A percentile compares a stretch with the other conserved stretches of the same genome.
These are phyloP conservation scores for Aphanomyces cochlioides DNA, from an alignment of 352 stramenopile species.

Conservation along the genomic window DNA sequence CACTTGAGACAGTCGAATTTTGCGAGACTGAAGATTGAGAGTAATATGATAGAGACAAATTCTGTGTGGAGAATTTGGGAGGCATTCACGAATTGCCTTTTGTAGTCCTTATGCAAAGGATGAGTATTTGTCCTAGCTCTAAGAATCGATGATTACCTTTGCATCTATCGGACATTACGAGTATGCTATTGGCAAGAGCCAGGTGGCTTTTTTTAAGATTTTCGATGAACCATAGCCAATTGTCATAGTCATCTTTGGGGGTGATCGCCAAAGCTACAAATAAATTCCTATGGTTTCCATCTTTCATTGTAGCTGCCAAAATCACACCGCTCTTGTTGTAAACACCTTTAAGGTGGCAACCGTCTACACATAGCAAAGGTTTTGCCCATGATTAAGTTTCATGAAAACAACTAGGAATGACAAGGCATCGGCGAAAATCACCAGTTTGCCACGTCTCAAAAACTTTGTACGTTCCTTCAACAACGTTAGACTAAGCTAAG, in stretches of 20 bases:
- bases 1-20: too few species aligned
- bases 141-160: background rate
- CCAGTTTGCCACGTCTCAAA: too few species aligned
- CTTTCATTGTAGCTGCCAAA: background rate
- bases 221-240: background rate
- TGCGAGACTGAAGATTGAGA: too few species aligned
- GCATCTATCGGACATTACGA: background rate
- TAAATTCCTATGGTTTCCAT: background rate
- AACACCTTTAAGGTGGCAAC: background rate
- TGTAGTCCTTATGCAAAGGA: background rate
- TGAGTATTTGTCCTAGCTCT: background rate
- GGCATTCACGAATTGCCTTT: background rate
- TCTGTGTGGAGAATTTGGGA: too few species aligned
- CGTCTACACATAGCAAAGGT: too few species aligned
- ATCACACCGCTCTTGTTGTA: constrained; percentile 3
- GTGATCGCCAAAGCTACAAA: background rate
- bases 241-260: background rate
- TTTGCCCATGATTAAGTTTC: too few species aligned
- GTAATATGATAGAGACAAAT: too few species aligned
- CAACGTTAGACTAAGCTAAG: too few species aligned
- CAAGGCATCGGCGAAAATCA: too few species aligned
- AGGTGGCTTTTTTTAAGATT: background rate
- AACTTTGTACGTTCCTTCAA: too few species aligned
- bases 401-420: too few species aligned
- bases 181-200: background rate